A percentile compares a stretch with the other conserved stretches of the same genome.
phyloP scores from a whole-genome alignment of 441 rosid genomes.

The Croton laevigatus region DNA sequence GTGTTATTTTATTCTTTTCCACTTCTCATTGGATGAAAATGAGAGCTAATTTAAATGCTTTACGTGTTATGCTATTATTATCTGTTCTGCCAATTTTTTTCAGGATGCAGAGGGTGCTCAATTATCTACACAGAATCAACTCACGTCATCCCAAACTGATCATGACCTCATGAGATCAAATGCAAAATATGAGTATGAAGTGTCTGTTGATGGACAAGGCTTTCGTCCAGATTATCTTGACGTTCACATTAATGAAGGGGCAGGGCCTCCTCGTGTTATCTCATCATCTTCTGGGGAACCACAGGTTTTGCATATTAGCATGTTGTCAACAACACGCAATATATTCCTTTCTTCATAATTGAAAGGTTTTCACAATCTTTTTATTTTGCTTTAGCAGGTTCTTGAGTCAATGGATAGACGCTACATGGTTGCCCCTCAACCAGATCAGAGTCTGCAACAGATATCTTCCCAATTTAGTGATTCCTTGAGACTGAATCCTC shows the following conservation, averaged over 20 bases:
- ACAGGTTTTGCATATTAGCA: slow-evolving; percentile 43
- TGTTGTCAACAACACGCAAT: slow-evolving; percentile 12
- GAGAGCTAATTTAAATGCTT: not conserved
- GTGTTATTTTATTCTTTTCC: not conserved
- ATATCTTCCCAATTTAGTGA: slow-evolving; percentile 60
- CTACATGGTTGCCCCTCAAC: slow-evolving; percentile 37
- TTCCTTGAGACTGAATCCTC: slow-evolving; percentile 39
- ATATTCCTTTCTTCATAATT: slow-evolving; percentile 1
- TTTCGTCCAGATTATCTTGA: slow-evolving; percentile 52
- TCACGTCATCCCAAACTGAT: slow-evolving; percentile 50
- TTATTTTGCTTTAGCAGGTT: slow-evolving; percentile 38
- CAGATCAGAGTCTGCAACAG: slow-evolving; percentile 55
- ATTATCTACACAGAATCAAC: slow-evolving; percentile 46
- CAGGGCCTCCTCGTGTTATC: slow-evolving; percentile 44
- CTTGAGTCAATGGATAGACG: slow-evolving; percentile 49
- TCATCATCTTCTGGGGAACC: slow-evolving; percentile 48
- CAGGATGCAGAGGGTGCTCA: slow-evolving; percentile 65
- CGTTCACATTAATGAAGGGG: slow-evolving; percentile 45
- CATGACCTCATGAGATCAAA: slow-evolving; percentile 47
- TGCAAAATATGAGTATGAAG: slow-evolving; percentile 51
- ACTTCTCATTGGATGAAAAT: not conserved
- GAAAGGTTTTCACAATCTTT: slow-evolving; percentile 4
- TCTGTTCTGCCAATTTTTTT: not conserved
- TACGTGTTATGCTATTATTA: not conserved
- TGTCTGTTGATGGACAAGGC: slow-evolving; percentile 54